Evolutionary conservation across 257 asterid genomes (phyloP).

Genomic region (Ballota nigra): DNA sequence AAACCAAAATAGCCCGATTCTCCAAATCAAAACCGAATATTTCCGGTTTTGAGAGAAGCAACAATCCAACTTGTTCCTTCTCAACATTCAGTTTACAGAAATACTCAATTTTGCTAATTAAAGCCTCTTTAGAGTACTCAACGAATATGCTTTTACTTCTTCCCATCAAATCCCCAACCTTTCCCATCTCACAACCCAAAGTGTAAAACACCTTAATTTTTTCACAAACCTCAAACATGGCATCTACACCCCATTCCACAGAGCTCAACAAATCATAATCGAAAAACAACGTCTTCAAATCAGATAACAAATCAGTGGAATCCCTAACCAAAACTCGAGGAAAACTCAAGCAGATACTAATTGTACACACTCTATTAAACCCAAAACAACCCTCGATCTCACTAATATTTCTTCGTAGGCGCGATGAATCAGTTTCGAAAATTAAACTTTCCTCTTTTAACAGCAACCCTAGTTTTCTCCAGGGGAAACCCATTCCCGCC

Average conservation of each 20-base stretch:
- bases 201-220: conserved; percentile 48
- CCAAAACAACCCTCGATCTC: conserved; percentile 40
- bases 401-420: conserved; percentile 27
- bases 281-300: conserved; percentile 45
- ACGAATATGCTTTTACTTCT: conserved; percentile 39
- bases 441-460: conserved; percentile 29
- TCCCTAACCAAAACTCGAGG: conserved; percentile 39
- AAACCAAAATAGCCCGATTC: conserved; percentile 39
- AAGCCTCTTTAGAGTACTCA: conserved; percentile 46
- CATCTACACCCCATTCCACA: conserved; percentile 47
- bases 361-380: conserved; percentile 33
- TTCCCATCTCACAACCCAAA: conserved; percentile 55
- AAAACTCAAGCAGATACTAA: conserved; percentile 57
- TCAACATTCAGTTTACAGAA: conserved; percentile 44
- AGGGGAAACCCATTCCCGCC: conserved; percentile 57
- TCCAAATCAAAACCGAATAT: conserved; percentile 41
- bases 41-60: conserved; percentile 56
- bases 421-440: conserved; percentile 21
- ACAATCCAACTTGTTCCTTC: conserved; percentile 44
- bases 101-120: conserved; percentile 46
- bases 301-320: conserved; percentile 40
- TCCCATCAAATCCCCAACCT: conserved; percentile 53
- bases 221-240: conserved; percentile 46
- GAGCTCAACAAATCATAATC: conserved; percentile 41
- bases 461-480: conserved; percentile 51